These are phyloP conservation scores for Coemansia sp. DNA, from an alignment of 192 early-diverging fungal species.

Conservation along the genomic window DNA sequence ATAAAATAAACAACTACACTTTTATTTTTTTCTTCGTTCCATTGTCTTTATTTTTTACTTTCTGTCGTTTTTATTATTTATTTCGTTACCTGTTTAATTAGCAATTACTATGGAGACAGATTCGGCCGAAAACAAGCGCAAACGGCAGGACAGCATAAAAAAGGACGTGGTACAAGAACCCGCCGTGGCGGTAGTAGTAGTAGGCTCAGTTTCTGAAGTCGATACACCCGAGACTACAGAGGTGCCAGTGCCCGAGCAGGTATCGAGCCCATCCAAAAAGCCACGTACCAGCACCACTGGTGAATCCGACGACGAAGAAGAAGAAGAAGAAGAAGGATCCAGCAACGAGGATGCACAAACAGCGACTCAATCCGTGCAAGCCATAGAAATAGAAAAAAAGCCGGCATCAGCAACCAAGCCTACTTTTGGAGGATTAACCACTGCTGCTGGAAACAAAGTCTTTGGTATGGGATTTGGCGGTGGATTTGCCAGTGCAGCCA, in stretches of 20 bases:
- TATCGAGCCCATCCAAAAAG: conserved; percentile 46
- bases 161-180: not conserved
- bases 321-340: conserved; percentile 13
- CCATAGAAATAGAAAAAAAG: conserved; percentile 5
- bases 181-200: not conserved
- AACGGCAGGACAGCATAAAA: conserved; percentile 52
- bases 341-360: conserved; percentile 4
- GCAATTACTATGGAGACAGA: conserved; percentile 16
- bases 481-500: conserved; percentile 44
- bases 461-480: conserved; percentile 27
- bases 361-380: conserved; percentile 13
- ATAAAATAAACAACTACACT: not conserved
- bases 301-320: conserved; percentile 21
- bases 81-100: not conserved
- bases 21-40: conserved; percentile 7
- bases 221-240: not conserved
- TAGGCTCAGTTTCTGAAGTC: not conserved
- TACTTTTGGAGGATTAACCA: not conserved
- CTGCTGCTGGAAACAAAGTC: conserved; percentile 14
- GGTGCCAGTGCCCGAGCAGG: not conserved
- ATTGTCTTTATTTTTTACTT: conserved; percentile 2
- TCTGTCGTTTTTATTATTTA: not conserved
- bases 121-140: conserved; percentile 42
- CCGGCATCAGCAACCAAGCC: conserved; percentile 11
- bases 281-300: conserved; percentile 32